Evolutionary conservation across 768 basidiomycete genomes (phyloP), one percentile per base, ranked within the genome.

Genomic region (Auriculariales sp.): DNA sequence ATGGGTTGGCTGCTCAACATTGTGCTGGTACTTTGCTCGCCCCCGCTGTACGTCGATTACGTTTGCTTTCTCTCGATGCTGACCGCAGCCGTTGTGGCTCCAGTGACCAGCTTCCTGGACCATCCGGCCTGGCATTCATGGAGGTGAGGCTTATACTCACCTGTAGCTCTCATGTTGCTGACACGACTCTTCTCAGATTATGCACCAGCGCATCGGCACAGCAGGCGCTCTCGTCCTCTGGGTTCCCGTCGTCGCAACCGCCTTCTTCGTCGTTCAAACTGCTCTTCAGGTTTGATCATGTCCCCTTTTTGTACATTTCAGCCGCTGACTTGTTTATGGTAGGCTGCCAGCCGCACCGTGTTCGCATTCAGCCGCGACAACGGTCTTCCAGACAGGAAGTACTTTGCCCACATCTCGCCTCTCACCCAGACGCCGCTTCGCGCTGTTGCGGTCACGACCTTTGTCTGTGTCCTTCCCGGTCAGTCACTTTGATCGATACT

Each of bases 1-100:
- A 71, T 88, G 53, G 87, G 88, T 29, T 91, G 88, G 88, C 58
- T 92, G 7, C 71, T 91, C 53, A 94, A 92, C 64, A 84, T 94
- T 54, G 81, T 89, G 3, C 64, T 90, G 28, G 73, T 92, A n/a
- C 69, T 92, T 7, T 91, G 87, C 62, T 85, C 83, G 17, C 86
- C 86, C 5, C 76, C 78, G 49, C 66, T 85, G 79, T 81, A 53
- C 57, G 79, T 68, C 14, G 15, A 24, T n/a, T n/a, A n/a, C n/a
- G n/a, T n/a, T n/a, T n/a, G n/a, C n/a, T 3, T 31, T 36, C 28
- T 9, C 48, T 29, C 4, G n/a, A 3, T 33, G n/a, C 19, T 12
- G 2, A 14, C 27, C 24, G 57, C 60, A 36, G 56, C 58, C 46
- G 49, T 55, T 51, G 53, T 57, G 19, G 28, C 4, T 46, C 2